Percentiles rank a stretch among this genome's conserved stretches.
Evolutionary conservation across 2,329 filamentous ascomycete genomes (phyloP).

Genomic region (Neoscytalidium dimidiatum): DNA sequence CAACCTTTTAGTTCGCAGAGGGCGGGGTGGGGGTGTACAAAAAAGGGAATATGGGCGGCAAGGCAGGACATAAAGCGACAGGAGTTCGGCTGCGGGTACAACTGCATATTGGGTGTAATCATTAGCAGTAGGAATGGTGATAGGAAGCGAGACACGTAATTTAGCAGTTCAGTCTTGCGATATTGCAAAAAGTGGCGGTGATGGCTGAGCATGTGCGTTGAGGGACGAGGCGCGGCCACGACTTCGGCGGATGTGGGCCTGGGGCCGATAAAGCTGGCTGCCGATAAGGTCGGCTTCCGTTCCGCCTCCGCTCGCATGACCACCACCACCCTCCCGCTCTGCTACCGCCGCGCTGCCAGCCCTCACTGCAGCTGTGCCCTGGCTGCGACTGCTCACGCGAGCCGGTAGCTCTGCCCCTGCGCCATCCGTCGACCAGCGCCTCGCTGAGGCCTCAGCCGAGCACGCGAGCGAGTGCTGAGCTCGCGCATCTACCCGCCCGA

Average conservation of each 20-base stretch:
- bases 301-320: slow-evolving; percentile 10
- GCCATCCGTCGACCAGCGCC: background rate
- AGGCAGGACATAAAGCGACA: slow-evolving; percentile 9
- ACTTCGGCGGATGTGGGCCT: background rate
- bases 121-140: slow-evolving; percentile 9
- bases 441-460: background rate
- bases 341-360: background rate
- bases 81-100: slow-evolving; percentile 7
- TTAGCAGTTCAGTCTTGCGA: background rate
- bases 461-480: background rate
- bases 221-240: background rate
- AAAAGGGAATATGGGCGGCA: background rate
- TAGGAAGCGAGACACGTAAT: slow-evolving; percentile 9
- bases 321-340: background rate
- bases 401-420: background rate
- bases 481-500: background rate
- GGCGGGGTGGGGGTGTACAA: slow-evolving; percentile 9
- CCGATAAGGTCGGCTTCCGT: background rate
- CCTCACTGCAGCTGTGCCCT: slow-evolving; percentile 10
- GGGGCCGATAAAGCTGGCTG: slow-evolving; percentile 9
- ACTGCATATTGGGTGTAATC: slow-evolving; percentile 1
- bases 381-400: background rate
- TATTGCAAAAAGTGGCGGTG: background rate
- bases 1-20: slow-evolving; percentile 5
- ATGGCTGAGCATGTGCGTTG: background rate